These are phyloP conservation scores for Pogostemon cablin DNA, from an alignment of 257 asterid genomes.

Conservation along the genomic window DNA sequence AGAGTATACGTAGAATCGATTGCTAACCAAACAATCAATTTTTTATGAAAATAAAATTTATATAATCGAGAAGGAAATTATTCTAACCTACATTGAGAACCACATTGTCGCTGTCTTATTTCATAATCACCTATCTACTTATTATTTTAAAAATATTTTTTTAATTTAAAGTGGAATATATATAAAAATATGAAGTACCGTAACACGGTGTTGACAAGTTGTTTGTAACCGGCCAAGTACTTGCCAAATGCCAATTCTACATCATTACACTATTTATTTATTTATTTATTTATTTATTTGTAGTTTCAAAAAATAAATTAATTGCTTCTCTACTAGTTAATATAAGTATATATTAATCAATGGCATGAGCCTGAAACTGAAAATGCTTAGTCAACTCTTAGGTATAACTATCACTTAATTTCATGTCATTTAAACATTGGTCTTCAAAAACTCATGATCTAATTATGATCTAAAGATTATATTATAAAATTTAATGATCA, in stretches of 20 bases:
- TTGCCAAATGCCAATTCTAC: conserved; percentile 7
- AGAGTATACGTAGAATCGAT: too few species aligned
- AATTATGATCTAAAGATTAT: conserved; percentile 23
- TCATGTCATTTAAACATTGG: background rate
- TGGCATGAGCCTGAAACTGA: background rate
- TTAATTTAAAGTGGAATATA: background rate
- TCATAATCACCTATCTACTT: too few species aligned
- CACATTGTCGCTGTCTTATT: too few species aligned
- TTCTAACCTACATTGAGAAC: too few species aligned
- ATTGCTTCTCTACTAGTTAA: background rate
- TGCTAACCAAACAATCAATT: too few species aligned
- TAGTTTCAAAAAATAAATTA: background rate
- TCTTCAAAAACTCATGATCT: conserved; percentile 17
- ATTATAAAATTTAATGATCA: background rate
- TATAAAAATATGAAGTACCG: background rate
- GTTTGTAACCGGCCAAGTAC: conserved; percentile 25
- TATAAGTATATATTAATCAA: background rate
- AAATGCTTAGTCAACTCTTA: conserved; percentile 20
- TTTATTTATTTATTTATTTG: background rate
- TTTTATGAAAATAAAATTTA: too few species aligned
- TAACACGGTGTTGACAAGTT: conserved; percentile 10
- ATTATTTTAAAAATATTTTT: too few species aligned
- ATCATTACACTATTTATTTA: background rate
- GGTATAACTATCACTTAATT: conserved; percentile 25
- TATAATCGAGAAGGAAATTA: too few species aligned